A percentile compares a stretch with the other conserved stretches of the same genome.
Conservation (phyloP, 805 yeast species). For the Saccharomyces eubayanus region DNA sequence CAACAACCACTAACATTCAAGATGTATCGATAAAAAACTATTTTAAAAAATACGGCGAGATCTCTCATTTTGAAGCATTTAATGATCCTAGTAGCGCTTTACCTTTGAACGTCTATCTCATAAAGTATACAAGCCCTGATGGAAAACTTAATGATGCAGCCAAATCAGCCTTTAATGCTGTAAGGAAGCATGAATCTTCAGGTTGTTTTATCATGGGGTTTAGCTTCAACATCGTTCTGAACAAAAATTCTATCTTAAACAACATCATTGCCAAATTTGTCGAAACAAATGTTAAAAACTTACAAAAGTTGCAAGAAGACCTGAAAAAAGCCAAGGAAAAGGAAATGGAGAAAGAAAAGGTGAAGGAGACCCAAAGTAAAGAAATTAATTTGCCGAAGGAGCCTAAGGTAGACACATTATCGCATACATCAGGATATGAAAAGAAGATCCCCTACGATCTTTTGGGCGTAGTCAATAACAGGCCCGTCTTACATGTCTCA, state of each 20-base stretch:
- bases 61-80: conserved; percentile 49
- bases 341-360: conserved; percentile 3
- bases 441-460: conserved; percentile 41
- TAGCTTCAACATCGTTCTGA: conserved; percentile 44
- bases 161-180: conserved; percentile 39
- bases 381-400: conserved; percentile 4
- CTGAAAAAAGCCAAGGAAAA: conserved; percentile 18
- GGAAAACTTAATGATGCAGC: conserved; percentile 45
- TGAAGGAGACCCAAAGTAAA: conserved; percentile 2
- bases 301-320: conserved; percentile 31
- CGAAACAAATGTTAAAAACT: conserved; percentile 33
- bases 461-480: conserved; percentile 40
- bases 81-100: conserved; percentile 70
- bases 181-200: conserved; percentile 32
- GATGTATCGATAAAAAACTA: conserved; percentile 36
- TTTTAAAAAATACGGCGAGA: conserved; percentile 54
- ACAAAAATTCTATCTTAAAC: conserved; percentile 36
- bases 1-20: conserved; percentile 9
- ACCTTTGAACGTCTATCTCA: conserved; percentile 63
- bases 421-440: conserved; percentile 7
- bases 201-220: conserved; percentile 44
- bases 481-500: conserved; percentile 50
- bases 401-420: neutral
- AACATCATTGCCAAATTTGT: conserved; percentile 24
- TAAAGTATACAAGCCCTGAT: conserved; percentile 50